A percentile compares a stretch with the other conserved stretches of the same genome.
phyloP scores from a whole-genome alignment of 495 filamentous ascomycete species.

The Penicillium salamii region DNA sequence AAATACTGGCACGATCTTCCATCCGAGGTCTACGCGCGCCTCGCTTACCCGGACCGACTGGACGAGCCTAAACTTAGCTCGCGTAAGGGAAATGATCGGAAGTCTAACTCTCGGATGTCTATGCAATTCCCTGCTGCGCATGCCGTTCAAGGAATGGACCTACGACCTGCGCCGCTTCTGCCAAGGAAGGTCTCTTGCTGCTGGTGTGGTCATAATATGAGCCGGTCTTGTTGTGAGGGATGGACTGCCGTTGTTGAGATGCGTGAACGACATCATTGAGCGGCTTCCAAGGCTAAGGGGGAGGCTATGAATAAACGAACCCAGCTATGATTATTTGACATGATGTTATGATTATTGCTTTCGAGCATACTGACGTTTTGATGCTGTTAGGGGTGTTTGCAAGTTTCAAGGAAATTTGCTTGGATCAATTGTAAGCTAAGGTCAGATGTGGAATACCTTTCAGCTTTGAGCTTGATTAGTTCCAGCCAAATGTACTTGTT shows the following conservation, averaged over 20 bases:
- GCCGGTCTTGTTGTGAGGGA: slow-evolving; percentile 65
- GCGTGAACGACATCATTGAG: slow-evolving; percentile 61
- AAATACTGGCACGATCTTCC: slow-evolving; percentile 81
- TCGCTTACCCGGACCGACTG: slow-evolving; percentile 61
- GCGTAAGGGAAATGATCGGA: slow-evolving; percentile 12
- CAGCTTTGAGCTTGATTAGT: too few species aligned
- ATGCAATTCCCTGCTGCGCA: slow-evolving; percentile 7
- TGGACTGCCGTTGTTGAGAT: slow-evolving; percentile 70
- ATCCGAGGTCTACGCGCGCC: slow-evolving; percentile 68
- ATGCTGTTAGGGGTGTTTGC: too few species aligned
- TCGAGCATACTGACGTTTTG: too few species aligned
- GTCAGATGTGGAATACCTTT: too few species aligned
- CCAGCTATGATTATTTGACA: neutral
- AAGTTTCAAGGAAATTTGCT: neutral
- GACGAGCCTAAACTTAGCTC: slow-evolving; percentile 30
- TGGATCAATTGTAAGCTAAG: neutral
- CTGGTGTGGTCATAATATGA: slow-evolving; percentile 79
- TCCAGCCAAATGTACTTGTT: too few species aligned
- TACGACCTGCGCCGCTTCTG: slow-evolving; percentile 39
- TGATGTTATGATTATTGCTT: slow-evolving; percentile 3
- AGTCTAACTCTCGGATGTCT: neutral
- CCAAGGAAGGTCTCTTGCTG: slow-evolving; percentile 66
- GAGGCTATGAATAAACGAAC: neutral
- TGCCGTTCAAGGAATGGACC: slow-evolving; percentile 3
- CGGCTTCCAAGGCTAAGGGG: neutral